A percentile compares a stretch with the other conserved stretches of the same genome.
phyloP scores from a whole-genome alignment of 148 eudicot species.

The Dysphania ambrosioides region DNA sequence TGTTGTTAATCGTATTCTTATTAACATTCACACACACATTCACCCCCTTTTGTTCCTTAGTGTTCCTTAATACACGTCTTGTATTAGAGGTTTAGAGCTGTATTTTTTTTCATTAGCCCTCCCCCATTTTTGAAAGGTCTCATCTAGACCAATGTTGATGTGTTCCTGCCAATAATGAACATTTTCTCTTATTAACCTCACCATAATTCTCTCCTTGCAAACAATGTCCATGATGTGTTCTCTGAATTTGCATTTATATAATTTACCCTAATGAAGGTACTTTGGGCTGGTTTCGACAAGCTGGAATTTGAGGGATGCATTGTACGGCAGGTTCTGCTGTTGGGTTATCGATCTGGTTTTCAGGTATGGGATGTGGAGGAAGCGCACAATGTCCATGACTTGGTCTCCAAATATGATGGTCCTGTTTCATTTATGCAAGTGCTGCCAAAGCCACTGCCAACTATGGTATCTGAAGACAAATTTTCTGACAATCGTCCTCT shows the following conservation, averaged over 20 bases:
- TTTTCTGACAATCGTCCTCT: constrained; percentile 59
- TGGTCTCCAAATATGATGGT: constrained; percentile 68
- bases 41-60: too few relatives aligned
- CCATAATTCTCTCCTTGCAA: neutral
- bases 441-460: constrained; percentile 52
- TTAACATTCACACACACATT: too few relatives aligned
- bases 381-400: constrained; percentile 56
- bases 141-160: neutral
- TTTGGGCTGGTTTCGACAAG: constrained; percentile 89
- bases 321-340: constrained; percentile 56
- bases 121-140: neutral
- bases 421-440: constrained; percentile 73
- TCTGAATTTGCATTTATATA: constrained; percentile 3
- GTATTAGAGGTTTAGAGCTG: neutral
- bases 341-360: constrained; percentile 75
- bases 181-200: neutral
- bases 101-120: neutral
- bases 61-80: neutral
- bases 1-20: too few relatives aligned
- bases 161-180: neutral
- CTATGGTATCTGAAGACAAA: constrained; percentile 41
- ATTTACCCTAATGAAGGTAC: constrained; percentile 46
- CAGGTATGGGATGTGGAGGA: constrained; percentile 94
- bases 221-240: neutral
- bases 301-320: constrained; percentile 49